Evolutionary conservation across 805 yeast species (phyloP).

Genomic region (Candida qinlingensis): DNA sequence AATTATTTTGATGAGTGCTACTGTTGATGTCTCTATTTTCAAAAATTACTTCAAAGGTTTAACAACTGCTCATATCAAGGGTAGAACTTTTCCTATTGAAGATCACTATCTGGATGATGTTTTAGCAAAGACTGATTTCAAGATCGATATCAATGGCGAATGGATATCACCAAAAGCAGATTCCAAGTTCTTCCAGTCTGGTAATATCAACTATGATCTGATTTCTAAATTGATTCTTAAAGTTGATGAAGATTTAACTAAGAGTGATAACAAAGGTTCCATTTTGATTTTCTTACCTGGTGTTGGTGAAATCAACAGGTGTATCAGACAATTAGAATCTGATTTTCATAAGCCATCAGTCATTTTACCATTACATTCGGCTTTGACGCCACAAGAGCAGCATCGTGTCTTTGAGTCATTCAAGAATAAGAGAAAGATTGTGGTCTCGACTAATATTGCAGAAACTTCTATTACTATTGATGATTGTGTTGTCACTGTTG

Average conservation of each 20-base stretch:
- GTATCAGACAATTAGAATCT: slow-evolving; percentile 39
- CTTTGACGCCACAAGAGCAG: slow-evolving; percentile 78
- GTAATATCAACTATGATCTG: slow-evolving; percentile 71
- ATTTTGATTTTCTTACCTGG: slow-evolving; percentile 88
- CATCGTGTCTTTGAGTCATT: slow-evolving; percentile 62
- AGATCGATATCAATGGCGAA: slow-evolving; percentile 39
- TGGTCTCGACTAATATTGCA: slow-evolving; percentile 90
- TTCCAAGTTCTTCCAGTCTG: slow-evolving; percentile 57
- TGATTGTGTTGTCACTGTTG: slow-evolving; percentile 89
- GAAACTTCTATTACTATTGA: slow-evolving; percentile 96
- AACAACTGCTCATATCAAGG: slow-evolving; percentile 79
- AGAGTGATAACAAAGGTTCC: slow-evolving; percentile 53
- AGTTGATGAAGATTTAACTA: slow-evolving; percentile 44
- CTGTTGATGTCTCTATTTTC: slow-evolving; percentile 71
- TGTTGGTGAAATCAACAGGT: slow-evolving; percentile 73
- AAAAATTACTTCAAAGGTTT: slow-evolving; percentile 54
- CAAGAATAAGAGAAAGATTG: slow-evolving; percentile 64
- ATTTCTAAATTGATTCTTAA: slow-evolving; percentile 49
- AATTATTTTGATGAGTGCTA: slow-evolving; percentile 88
- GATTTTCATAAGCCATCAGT: slow-evolving; percentile 27
- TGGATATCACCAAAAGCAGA: slow-evolving; percentile 53
- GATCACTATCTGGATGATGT: slow-evolving; percentile 71
- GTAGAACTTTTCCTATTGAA: slow-evolving; percentile 87
- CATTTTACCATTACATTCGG: slow-evolving; percentile 81
- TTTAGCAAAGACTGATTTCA: slow-evolving; percentile 51